phyloP scores from a whole-genome alignment of 2,329 filamentous ascomycete genomes.

The Immersiporthe knoxdaviesiana region DNA sequence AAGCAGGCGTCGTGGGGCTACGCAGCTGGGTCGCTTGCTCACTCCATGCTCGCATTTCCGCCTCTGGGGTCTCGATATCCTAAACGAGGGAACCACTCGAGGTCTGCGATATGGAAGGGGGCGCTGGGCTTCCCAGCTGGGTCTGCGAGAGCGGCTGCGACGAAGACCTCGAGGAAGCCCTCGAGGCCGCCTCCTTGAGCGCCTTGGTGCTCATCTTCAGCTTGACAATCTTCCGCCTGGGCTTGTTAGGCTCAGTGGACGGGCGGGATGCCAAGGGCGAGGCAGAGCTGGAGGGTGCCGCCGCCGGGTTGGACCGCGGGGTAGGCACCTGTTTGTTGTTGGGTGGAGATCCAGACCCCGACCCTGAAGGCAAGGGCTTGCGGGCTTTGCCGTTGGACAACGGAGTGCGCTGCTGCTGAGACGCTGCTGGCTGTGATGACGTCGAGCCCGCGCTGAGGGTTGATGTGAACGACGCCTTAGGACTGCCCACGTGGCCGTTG shows the following conservation, averaged over 20 bases:
- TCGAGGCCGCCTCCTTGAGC: neutral
- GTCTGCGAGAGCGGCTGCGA: conserved; percentile 6
- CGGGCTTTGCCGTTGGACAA: conserved; percentile 25
- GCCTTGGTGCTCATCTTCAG: conserved; percentile 22
- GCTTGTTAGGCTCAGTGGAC: conserved; percentile 14
- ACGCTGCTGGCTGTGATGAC: conserved; percentile 17
- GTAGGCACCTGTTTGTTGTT: conserved; percentile 17
- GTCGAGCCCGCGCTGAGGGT: conserved; percentile 20
- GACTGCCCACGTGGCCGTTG: conserved; percentile 10
- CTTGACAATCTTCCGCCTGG: conserved; percentile 26
- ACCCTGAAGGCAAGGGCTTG: conserved; percentile 26
- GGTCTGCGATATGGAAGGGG: neutral
- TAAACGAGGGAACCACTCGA: neutral
- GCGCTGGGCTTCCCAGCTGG: conserved; percentile 3
- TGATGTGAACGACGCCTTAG: conserved; percentile 22
- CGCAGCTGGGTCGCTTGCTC: neutral
- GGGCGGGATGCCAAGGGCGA: conserved; percentile 10
- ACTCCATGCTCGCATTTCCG: neutral
- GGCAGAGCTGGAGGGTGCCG: conserved; percentile 1
- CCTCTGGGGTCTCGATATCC: neutral
- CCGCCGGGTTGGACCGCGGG: conserved; percentile 2
- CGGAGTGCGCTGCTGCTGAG: conserved; percentile 23
- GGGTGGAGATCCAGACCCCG: conserved; percentile 16
- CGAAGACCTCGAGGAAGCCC: conserved; percentile 1
- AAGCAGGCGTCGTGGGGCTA: neutral